Evolutionary conservation across 305 asterid species (phyloP).

Genomic region (Plantago coronopus): DNA sequence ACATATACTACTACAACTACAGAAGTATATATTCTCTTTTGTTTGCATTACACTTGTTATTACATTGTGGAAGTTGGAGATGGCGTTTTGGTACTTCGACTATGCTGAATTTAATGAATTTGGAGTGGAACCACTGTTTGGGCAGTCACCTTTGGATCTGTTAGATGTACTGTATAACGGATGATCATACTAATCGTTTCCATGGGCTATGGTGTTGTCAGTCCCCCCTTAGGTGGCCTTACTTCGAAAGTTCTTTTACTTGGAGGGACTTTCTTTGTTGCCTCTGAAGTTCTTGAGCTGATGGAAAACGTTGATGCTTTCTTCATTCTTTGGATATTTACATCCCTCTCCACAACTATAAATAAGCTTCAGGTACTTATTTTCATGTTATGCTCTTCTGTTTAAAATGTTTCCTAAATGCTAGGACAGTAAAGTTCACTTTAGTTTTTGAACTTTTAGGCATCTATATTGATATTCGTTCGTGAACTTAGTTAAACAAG

Average conservation of each 20-base stretch:
- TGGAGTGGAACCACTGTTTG: conserved; percentile 85
- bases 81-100: conserved; percentile 94
- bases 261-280: conserved; percentile 83
- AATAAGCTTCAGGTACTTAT: conserved; percentile 89
- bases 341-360: conserved; percentile 76
- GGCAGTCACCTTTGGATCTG: conserved; percentile 90
- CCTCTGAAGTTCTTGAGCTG: conserved; percentile 78
- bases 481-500: neutral
- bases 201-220: conserved; percentile 97
- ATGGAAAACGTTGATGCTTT: conserved; percentile 90
- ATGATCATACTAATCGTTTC: conserved; percentile 74
- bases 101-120: conserved; percentile 82
- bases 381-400: conserved; percentile 17
- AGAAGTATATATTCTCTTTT: too few relatives aligned
- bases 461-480: too few relatives aligned
- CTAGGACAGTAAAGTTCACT: too few relatives aligned
- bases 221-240: conserved; percentile 93
- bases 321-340: conserved; percentile 91
- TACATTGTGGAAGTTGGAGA: conserved; percentile 85
- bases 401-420: neutral
- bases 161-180: conserved; percentile 76
- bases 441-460: too few relatives aligned
- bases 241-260: conserved; percentile 79
- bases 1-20: too few relatives aligned
- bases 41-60: conserved; percentile 71